Conservation (phyloP, 2,329 filamentous ascomycete genomes). For the Penicillium sp. region DNA sequence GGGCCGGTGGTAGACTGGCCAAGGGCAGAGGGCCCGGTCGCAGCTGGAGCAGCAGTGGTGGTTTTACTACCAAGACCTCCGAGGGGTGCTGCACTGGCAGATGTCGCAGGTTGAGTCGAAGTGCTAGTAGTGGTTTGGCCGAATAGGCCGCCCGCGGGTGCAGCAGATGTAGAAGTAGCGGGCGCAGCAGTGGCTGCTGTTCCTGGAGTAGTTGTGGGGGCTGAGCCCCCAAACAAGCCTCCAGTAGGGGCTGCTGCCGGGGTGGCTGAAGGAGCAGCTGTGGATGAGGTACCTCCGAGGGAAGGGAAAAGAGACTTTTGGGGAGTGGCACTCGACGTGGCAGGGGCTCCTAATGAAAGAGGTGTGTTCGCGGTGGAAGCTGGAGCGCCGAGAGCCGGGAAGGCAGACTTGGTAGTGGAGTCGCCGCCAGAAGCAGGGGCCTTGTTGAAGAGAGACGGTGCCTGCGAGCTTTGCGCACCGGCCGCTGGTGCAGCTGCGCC, state of each 20-base stretch:
- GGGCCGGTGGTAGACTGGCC: conserved; percentile 78
- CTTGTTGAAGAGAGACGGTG: conserved; percentile 34
- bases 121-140: conserved; percentile 32
- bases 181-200: conserved; percentile 33
- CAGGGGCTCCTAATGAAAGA: conserved; percentile 25
- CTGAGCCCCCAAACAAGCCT: conserved; percentile 30
- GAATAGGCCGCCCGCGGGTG: conserved; percentile 23
- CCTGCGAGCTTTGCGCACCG: conserved; percentile 19
- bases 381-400: conserved; percentile 24
- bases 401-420: conserved; percentile 28
- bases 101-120: conserved; percentile 21
- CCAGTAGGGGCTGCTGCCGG: conserved; percentile 31
- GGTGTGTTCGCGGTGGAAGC: conserved; percentile 16
- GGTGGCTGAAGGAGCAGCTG: conserved; percentile 33
- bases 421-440: conserved; percentile 27
- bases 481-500: conserved; percentile 21
- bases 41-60: conserved; percentile 33
- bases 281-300: conserved; percentile 31
- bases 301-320: conserved; percentile 37
- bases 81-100: conserved; percentile 1
- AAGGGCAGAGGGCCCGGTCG: conserved; percentile 44
- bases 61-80: conserved; percentile 6
- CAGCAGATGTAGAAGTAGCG: conserved; percentile 26
- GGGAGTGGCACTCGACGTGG: conserved; percentile 33
- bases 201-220: conserved; percentile 29